These are phyloP conservation scores for Nigrograna mackinnonii DNA, from an alignment of 2,329 filamentous ascomycete species.

Conservation along the genomic window DNA sequence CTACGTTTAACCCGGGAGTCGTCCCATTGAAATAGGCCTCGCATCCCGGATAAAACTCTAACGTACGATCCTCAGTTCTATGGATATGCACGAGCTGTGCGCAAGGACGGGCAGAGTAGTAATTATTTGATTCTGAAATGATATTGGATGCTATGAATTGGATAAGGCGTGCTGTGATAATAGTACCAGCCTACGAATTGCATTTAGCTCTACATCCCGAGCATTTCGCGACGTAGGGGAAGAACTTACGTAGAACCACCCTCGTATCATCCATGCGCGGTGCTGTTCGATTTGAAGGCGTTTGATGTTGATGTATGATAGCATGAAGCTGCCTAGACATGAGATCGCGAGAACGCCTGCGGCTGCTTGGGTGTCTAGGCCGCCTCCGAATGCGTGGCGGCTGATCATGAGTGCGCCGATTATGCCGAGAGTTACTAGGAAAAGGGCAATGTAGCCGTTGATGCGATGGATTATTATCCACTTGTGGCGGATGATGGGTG, in stretches of 20 bases:
- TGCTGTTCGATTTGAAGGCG: slow-evolving; percentile 65
- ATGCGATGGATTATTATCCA: not conserved
- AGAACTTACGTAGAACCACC: slow-evolving; percentile 29
- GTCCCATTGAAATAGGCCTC: slow-evolving; percentile 41
- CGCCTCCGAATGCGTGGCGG: slow-evolving; percentile 1
- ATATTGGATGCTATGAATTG: slow-evolving; percentile 48
- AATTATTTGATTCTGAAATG: slow-evolving; percentile 37
- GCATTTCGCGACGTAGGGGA: not conserved
- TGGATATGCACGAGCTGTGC: slow-evolving; percentile 51
- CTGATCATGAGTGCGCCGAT: slow-evolving; percentile 1
- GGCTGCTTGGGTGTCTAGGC: not conserved
- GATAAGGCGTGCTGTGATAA: slow-evolving; percentile 58
- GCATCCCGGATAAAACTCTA: slow-evolving; percentile 52
- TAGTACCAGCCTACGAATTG: slow-evolving; percentile 46
- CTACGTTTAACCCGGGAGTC: slow-evolving; percentile 19
- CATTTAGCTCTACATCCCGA: not conserved
- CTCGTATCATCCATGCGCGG: slow-evolving; percentile 65
- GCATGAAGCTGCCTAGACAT: not conserved
- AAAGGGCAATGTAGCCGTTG: slow-evolving; percentile 2
- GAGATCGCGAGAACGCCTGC: not conserved
- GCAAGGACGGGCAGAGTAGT: slow-evolving; percentile 49
- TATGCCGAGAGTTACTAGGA: slow-evolving; percentile 8
- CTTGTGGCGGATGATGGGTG: not conserved
- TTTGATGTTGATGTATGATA: slow-evolving; percentile 63
- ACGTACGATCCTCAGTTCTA: slow-evolving; percentile 19